Conservation (phyloP, 768 basidiomycete genomes). For the Lactarius akahatsu region DNA sequence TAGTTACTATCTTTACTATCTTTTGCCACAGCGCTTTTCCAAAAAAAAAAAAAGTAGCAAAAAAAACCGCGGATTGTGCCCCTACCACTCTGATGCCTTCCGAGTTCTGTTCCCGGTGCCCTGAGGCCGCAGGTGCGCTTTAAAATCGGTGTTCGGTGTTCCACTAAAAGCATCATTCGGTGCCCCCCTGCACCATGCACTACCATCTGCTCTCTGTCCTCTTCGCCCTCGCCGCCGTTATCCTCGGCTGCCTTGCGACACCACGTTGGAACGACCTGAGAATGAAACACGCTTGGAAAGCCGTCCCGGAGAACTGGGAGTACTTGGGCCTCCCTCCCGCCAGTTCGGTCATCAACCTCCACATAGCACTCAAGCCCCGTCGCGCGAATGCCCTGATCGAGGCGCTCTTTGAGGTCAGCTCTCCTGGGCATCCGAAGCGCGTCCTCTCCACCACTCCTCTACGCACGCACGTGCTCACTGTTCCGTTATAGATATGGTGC, state of each 20-base stretch:
- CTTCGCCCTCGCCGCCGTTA: not conserved
- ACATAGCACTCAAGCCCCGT: not conserved
- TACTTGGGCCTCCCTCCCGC: not conserved
- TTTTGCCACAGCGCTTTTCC: too few relatives aligned
- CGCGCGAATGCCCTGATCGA: not conserved
- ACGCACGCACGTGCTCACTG: not conserved
- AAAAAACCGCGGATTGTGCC: too few relatives aligned
- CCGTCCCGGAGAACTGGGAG: not conserved
- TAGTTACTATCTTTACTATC: too few relatives aligned
- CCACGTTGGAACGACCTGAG: not conserved
- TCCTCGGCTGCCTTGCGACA: not conserved
- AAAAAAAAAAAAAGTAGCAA: too few relatives aligned
- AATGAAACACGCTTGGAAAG: not conserved
- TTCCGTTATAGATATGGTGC: not conserved
- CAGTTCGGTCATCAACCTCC: not conserved
- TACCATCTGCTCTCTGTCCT: not conserved
- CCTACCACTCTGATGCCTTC: too few relatives aligned
- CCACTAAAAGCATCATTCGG: too few relatives aligned
- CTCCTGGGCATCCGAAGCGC: not conserved
- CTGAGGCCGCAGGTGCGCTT: too few relatives aligned
- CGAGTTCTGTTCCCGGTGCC: too few relatives aligned
- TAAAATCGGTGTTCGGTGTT: too few relatives aligned
- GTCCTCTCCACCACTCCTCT: not conserved
- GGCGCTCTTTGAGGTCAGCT: not conserved
- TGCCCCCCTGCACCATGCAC: not conserved